Evolutionary conservation across 805 yeast species (phyloP), one percentile per base, ranked within the genome.

Genomic region (Yamadazyma nakazawae): DNA sequence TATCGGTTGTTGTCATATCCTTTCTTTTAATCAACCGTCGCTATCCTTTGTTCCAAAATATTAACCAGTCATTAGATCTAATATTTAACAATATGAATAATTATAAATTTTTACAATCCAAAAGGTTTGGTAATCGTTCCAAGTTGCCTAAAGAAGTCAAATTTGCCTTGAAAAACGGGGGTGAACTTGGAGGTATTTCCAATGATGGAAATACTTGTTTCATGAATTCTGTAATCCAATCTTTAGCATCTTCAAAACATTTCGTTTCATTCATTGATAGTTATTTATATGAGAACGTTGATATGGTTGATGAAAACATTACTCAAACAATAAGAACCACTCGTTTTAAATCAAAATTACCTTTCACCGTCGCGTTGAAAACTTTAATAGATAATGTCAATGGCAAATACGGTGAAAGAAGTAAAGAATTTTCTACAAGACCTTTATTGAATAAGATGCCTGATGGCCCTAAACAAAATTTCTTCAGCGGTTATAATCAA

Each of bases 161-260:
- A 32, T 63, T 67, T 48, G 83, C 84, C n/a, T 49, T 76, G 45
- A 70, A 71, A 41, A 70, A 75, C 45, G 92, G 92, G 47, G 91
- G 91, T 1, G 79, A 77, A 44, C 78, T 88, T 30, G 97, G 96
- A 21, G 97, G 97, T 1, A 74, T 91, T 32, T 76, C 79, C 48
- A 91, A 91, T 61, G 96, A 88, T 53, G 97, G 97, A 12, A 91
- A 91, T 61, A 89, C 97, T 0, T 91, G 97, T 64, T 91, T 91
- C 58, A 89, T 90, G 95, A 91, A 91, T 66, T 81, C 90, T 19
- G 97, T 91, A 1, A 64, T 91, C 24, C 97, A 91, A 63, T 78
- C 87, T 14, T 66, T 90, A 47, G 90, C 96, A 0, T 84, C 92
- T 0, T 84, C 94, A 0, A 73, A 76, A 21, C 78, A 82, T 31